phyloP scores from a whole-genome alignment of 805 yeast genomes.

The Wickerhamomyces strasburgensis region DNA sequence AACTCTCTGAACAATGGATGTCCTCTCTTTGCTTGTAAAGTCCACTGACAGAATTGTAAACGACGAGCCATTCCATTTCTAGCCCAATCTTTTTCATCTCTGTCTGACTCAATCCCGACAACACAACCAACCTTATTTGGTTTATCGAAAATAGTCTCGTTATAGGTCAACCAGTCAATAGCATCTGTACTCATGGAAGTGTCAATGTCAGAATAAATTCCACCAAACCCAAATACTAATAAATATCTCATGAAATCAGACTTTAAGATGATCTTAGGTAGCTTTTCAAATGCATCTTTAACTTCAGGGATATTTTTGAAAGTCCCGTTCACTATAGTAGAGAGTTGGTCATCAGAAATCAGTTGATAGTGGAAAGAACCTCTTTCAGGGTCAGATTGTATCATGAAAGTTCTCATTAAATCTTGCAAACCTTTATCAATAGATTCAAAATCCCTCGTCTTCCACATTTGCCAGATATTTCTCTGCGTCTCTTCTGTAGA shows the following conservation, averaged over 20 bases:
- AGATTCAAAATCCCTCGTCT: slow-evolving; percentile 15
- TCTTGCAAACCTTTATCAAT: slow-evolving; percentile 9
- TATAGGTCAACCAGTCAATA: slow-evolving; percentile 50
- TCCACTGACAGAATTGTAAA: slow-evolving; percentile 58
- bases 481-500: slow-evolving; percentile 27
- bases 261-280: slow-evolving; percentile 78
- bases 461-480: slow-evolving; percentile 49
- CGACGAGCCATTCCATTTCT: slow-evolving; percentile 42
- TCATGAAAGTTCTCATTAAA: slow-evolving; percentile 7
- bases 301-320: slow-evolving; percentile 61
- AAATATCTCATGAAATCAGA: slow-evolving; percentile 93
- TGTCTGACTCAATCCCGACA: slow-evolving; percentile 48
- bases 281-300: slow-evolving; percentile 59
- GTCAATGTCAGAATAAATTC: slow-evolving; percentile 57
- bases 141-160: slow-evolving; percentile 9
- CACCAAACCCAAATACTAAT: slow-evolving; percentile 73
- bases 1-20: slow-evolving; percentile 54
- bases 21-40: slow-evolving; percentile 54
- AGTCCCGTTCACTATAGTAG: slow-evolving; percentile 31
- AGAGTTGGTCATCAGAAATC: slow-evolving; percentile 34
- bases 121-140: slow-evolving; percentile 44
- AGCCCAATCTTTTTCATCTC: slow-evolving; percentile 48
- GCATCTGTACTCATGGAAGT: slow-evolving; percentile 50
- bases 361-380: slow-evolving; percentile 10
- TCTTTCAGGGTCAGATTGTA: slow-evolving; percentile 2